Evolutionary conservation across 257 asterid species (phyloP).

Genomic region (Solanum ossicruentum): DNA sequence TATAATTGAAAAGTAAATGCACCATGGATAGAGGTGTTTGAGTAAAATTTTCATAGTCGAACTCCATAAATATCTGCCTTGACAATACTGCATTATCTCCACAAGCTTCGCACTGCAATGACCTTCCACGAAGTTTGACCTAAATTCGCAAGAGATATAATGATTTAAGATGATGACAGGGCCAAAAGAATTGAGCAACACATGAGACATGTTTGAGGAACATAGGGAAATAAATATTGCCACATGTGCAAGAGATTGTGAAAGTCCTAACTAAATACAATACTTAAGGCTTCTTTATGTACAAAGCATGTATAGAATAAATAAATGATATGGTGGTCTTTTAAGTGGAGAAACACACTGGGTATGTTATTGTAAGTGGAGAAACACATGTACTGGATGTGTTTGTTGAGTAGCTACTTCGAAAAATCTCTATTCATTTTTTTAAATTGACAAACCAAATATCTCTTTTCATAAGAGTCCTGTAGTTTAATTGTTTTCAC

Average conservation of each 20-base stretch:
- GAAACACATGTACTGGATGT: background rate
- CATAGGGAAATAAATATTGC: background rate
- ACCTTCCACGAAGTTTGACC: conserved; percentile 83
- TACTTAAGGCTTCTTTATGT: background rate
- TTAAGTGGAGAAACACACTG: background rate
- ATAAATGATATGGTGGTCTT: background rate
- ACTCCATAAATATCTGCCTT: conserved; percentile 27
- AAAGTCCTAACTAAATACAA: background rate
- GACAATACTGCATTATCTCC: conserved; percentile 49
- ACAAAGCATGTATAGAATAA: background rate
- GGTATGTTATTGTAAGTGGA: background rate
- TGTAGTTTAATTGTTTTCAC: background rate
- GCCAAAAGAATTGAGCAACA: background rate
- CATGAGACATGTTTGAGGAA: background rate
- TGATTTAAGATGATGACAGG: background rate
- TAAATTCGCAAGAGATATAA: conserved; percentile 1
- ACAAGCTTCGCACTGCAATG: conserved; percentile 64
- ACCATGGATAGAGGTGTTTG: conserved; percentile 67
- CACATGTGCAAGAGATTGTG: background rate
- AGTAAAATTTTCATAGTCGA: conserved; percentile 74
- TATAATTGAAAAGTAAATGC: background rate
- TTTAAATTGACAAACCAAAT: background rate
- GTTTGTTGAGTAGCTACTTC: background rate
- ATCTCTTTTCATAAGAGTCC: background rate
- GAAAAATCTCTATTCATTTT: background rate